Evolutionary conservation across 352 stramenopile species (phyloP).

Genomic region (Pelagophyceae sp.): DNA sequence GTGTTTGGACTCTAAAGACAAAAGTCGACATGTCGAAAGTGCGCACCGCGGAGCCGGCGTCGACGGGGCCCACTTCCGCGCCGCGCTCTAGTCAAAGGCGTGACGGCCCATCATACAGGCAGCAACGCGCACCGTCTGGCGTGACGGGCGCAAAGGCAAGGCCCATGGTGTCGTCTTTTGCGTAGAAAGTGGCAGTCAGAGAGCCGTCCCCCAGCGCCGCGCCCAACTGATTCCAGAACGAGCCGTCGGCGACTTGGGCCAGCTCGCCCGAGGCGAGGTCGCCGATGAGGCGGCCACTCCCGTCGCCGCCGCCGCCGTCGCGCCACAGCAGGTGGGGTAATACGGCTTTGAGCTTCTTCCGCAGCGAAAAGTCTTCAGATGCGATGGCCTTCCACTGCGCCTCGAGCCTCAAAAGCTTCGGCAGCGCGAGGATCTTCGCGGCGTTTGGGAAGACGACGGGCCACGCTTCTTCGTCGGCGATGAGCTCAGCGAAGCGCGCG

Average conservation of each 20-base stretch:
- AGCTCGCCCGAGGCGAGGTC: not conserved
- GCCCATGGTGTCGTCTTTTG: not conserved
- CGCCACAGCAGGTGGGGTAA: no score
- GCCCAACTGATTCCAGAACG: not conserved
- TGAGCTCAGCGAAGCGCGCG: not conserved
- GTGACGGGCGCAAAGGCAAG: not conserved
- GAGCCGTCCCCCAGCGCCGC: not conserved
- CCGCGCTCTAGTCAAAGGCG: no score
- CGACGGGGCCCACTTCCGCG: not conserved
- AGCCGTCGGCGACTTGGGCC: not conserved
- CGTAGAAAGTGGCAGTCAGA: not conserved
- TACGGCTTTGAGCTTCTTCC: not conserved
- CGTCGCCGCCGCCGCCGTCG: not conserved
- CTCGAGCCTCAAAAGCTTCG: not conserved
- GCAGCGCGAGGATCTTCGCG: not conserved
- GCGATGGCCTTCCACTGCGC: not conserved
- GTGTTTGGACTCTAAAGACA: no score
- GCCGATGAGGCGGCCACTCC: not conserved
- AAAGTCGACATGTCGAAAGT: no score
- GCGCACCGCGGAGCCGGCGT: not conserved
- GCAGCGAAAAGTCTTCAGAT: not conserved
- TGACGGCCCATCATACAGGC: no score
- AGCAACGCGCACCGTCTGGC: no score
- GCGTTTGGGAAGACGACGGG: not conserved
- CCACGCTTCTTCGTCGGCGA: not conserved